Base-by-base conservation (phyloP, 192 early-diverging fungal genomes). In the Spinellus fusiger region DNA sequence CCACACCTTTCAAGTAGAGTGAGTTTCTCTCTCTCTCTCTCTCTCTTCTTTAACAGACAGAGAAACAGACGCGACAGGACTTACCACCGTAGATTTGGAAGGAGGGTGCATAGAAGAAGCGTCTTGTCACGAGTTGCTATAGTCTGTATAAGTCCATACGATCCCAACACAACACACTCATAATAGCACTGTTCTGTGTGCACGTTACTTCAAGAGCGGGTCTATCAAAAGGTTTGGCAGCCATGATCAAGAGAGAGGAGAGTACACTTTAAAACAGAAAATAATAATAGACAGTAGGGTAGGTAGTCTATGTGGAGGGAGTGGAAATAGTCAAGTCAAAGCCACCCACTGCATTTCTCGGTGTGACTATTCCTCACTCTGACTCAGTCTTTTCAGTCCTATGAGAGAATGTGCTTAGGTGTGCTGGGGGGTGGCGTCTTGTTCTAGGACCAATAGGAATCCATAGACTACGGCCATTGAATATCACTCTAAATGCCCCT, bases 51-150 rank as follows among this genome's bases (percentile, higher is more conserved):
- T 26, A 47, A 16, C 38, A 37, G 33, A 59, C 50, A 37, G n/a
- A 33, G 38, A 67, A 63, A 58, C 35, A 25, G 15, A 51, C 23
- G 46, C 23, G 60, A 40, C 18, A 58, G 47, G 22, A 37, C 54
- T 68, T 76, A 92, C 90, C 95, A 58, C 93, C 94, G 68, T 99
- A 99, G 72, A 93, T 93, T 52, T 83, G 78, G 75, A 96, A 99
- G 31, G 94, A 86, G 8, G 94, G 97, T 28, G 97, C 91, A 53
- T 85, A 91, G 73, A 99, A 99, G 86, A 99, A 99, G 27, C 95
- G 85, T 79, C 93, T 92, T 57, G 82, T 71, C 56, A 98, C 79
- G 58, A 99, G 73, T 68, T 65, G 66, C 72, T 74, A 57, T 56
- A 44, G 10, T 6, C 40, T n/a, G 40, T 12, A 10, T 2, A 44